Conservation (phyloP, 2,329 filamentous ascomycete genomes). For the Paraphaeosphaeria sporulosa region DNA sequence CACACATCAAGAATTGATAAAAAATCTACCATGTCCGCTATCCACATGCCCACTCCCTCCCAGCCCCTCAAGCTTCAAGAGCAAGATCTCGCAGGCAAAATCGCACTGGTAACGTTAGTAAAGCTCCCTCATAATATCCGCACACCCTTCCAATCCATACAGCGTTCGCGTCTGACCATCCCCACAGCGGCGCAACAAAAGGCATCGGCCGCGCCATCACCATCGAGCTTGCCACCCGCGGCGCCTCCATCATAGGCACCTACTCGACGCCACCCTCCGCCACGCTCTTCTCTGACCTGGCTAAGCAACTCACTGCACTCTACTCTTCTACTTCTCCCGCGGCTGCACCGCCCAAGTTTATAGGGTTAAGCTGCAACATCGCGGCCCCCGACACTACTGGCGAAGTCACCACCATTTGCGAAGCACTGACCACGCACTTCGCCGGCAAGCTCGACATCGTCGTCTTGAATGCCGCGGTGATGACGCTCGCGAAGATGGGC, state of each 20-base stretch:
- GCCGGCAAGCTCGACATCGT: conserved; percentile 25
- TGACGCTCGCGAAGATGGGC: conserved; percentile 27
- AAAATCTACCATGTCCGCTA: background rate
- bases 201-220: conserved; percentile 37
- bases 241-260: conserved; percentile 33
- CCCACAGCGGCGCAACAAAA: conserved; percentile 31
- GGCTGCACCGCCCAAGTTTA: background rate
- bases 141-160: no score
- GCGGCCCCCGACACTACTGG: conserved; percentile 7
- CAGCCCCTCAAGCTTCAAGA: conserved; percentile 19
- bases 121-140: background rate
- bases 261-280: conserved; percentile 27
- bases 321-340: conserved; percentile 16
- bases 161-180: background rate
- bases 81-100: conserved; percentile 33
- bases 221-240: conserved; percentile 33
- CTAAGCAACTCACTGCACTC: conserved; percentile 17
- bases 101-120: conserved; percentile 34
- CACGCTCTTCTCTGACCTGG: conserved; percentile 25
- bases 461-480: conserved; percentile 28
- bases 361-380: conserved; percentile 25
- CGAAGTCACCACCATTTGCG: conserved; percentile 13
- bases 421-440: conserved; percentile 18
- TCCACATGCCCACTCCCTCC: background rate
- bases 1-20: background rate